Conservation (phyloP, 306 rosid species). For the Prinsepia uniflora region DNA sequence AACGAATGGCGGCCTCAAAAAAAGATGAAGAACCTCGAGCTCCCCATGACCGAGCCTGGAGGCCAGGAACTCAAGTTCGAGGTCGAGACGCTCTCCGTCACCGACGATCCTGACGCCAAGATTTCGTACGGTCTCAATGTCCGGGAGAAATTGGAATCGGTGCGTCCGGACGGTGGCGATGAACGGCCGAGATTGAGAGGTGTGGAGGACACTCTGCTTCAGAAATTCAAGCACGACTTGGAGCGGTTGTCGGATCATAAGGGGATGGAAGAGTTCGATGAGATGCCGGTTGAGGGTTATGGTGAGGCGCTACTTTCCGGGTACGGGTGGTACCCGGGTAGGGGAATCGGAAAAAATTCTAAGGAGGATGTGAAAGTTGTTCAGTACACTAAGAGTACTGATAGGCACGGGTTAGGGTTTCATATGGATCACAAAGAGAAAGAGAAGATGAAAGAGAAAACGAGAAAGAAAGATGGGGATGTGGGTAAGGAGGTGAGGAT, state of each 20-base stretch:
- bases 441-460: not conserved
- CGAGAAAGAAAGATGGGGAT: conserved; percentile 12
- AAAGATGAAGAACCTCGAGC: conserved; percentile 48
- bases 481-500: conserved; percentile 49
- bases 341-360: conserved; percentile 74
- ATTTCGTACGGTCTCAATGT: conserved; percentile 60
- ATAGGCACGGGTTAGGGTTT: conserved; percentile 74
- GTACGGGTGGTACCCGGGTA: conserved; percentile 81
- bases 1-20: conserved; percentile 37
- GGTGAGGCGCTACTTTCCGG: conserved; percentile 76
- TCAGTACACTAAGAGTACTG: conserved; percentile 45
- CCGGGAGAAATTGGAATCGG: conserved; percentile 11
- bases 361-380: conserved; percentile 62
- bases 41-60: conserved; percentile 31
- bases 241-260: conserved; percentile 47
- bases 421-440: not conserved
- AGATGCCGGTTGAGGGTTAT: conserved; percentile 70
- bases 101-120: conserved; percentile 34
- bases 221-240: conserved; percentile 57
- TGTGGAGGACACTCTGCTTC: conserved; percentile 33
- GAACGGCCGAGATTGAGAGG: conserved; percentile 9
- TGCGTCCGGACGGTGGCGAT: not conserved
- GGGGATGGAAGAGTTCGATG: conserved; percentile 62
- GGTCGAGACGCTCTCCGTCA: conserved; percentile 25
- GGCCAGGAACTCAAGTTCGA: conserved; percentile 37